phyloP scores from a whole-genome alignment of 2,329 filamentous ascomycete species.

The Xylaria sp. region DNA sequence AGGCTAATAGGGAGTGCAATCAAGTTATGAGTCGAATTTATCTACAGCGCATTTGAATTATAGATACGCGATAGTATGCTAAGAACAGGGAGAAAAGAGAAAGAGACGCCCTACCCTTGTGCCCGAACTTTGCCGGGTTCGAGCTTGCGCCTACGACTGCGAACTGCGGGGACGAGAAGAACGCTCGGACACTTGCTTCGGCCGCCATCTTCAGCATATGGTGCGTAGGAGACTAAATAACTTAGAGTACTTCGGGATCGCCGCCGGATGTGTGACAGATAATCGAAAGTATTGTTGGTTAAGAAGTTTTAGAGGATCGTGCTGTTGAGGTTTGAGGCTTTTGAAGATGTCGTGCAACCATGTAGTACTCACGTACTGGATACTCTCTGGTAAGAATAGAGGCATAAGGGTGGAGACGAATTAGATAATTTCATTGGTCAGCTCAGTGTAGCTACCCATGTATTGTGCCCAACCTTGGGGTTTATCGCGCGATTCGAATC shows the following conservation, averaged over 20 bases:
- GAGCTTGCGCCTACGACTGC: constrained; percentile 92
- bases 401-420: too few species aligned
- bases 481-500: too few species aligned
- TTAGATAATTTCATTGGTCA: too few species aligned
- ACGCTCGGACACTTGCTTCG: constrained; percentile 77
- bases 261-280: background rate
- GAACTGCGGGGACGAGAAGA: constrained; percentile 83
- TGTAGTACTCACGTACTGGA: too few species aligned
- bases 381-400: too few species aligned
- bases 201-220: constrained; percentile 64
- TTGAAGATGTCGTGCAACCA: too few species aligned
- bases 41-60: background rate
- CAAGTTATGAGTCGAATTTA: background rate
- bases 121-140: constrained; percentile 85
- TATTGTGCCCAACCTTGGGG: too few species aligned
- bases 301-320: too few species aligned
- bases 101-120: constrained; percentile 74
- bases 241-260: background rate
- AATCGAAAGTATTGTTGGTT: background rate
- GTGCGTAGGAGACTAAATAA: background rate
- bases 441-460: too few species aligned
- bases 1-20: background rate
- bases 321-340: too few species aligned
- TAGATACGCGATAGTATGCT: background rate
- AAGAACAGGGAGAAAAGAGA: background rate